Evolutionary conservation across 2,329 filamentous ascomycete genomes (phyloP), one percentile per base, ranked within the genome.

Genomic region (Septoria petroselini): DNA sequence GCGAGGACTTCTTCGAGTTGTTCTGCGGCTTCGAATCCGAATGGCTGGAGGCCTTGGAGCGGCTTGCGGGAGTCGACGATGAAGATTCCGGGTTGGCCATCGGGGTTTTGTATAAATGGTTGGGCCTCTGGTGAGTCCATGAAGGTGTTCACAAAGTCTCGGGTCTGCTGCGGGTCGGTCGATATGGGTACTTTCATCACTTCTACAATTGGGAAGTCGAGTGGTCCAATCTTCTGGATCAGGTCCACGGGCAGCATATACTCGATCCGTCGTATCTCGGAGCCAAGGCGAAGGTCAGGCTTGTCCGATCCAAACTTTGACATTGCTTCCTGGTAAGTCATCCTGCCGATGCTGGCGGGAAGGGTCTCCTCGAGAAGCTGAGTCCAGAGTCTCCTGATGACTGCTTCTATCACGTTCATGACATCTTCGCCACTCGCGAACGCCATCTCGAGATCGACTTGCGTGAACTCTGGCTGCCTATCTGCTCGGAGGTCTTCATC

Each of bases 401-500:
- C 67, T 1, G 47, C 46, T 57, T 84, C 78, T 7, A 82, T 71
- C 2, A 70, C 68, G 7, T 64, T 61, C 81, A 88, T 91, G 7
- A 95, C 85, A 57, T 85, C 78, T 40, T 82, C 69, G 5, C 85
- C 85, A 4, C 75, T 82, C 0, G 85, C 83, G 71, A 95, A 98
- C 0, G 87, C 82, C 85, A 95, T 93, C 68, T 98, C 93, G 60
- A 98, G 70, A 79, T 98, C 93, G 69, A 87, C 85, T 75, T 95
- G 90, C 1, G 93, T 96, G 65, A 98, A 98, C 66, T 98, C 93
- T 0, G 93, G 94, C 65, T 98, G 93, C 33, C 93, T 79, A 68
- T 98, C 94, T 1, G 91, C 88, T 15, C 93, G 80, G 29, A 93
- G 75, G 68, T 97, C 94, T 66, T 98, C 93, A 64, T 98, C 94